These are phyloP conservation scores for Oryza australiensis DNA, from an alignment of 176 grass and related monocot species.

Conservation along the genomic window DNA sequence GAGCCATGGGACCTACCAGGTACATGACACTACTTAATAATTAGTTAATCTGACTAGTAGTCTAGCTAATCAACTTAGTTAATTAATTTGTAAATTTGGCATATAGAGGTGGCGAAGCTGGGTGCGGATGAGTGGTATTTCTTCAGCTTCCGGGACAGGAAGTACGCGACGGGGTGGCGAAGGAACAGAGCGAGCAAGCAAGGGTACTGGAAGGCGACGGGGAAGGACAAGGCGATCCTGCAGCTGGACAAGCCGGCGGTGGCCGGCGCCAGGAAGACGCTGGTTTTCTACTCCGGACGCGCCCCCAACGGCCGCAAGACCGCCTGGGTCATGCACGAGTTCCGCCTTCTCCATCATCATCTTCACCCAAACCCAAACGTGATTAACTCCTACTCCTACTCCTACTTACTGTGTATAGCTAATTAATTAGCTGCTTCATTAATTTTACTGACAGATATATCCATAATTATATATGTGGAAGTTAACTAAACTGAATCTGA, in stretches of 20 bases:
- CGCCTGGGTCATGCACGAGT: slow-evolving; percentile 58
- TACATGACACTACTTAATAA: no score
- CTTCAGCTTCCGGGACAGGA: slow-evolving; percentile 43
- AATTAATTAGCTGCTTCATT: no score
- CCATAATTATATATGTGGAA: neutral
- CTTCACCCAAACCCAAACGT: neutral
- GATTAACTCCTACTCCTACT: neutral
- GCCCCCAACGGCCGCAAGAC: slow-evolving; percentile 38
- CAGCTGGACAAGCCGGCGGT: neutral
- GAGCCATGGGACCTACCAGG: slow-evolving; percentile 54
- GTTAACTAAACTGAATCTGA: no score
- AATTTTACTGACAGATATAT: no score
- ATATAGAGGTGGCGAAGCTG: slow-evolving; percentile 37
- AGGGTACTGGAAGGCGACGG: slow-evolving; percentile 56
- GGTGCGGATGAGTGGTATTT: slow-evolving; percentile 47
- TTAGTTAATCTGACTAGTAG: no score
- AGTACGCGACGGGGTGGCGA: slow-evolving; percentile 39
- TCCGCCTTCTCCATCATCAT: slow-evolving; percentile 12
- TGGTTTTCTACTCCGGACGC: slow-evolving; percentile 51
- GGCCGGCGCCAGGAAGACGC: slow-evolving; percentile 47
- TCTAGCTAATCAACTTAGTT: no score
- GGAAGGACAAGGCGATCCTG: slow-evolving; percentile 35
- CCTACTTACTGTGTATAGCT: no score
- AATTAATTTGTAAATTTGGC: no score
- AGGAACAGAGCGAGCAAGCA: slow-evolving; percentile 44